A percentile compares a stretch with the other conserved stretches of the same genome.
Conservation (phyloP, 192 early-diverging fungal genomes). For the Coemansia sp. region DNA sequence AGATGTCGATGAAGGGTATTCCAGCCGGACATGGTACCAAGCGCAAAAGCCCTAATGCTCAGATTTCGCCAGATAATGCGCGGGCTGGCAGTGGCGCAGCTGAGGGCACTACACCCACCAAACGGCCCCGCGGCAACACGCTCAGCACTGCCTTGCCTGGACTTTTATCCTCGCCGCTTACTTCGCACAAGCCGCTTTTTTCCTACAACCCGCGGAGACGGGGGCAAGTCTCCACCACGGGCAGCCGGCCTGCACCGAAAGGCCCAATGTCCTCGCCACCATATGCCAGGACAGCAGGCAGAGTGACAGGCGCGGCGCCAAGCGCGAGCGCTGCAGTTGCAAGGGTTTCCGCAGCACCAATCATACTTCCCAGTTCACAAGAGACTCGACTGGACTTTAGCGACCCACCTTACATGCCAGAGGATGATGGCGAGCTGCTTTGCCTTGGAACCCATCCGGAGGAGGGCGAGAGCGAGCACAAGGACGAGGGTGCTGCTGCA, state of each 20-base stretch:
- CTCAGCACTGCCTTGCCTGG: slow-evolving; percentile 14
- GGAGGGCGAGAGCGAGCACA: slow-evolving; percentile 13
- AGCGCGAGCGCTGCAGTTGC: not conserved
- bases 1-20: not conserved
- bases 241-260: not conserved
- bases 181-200: slow-evolving; percentile 13
- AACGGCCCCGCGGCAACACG: slow-evolving; percentile 8
- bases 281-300: not conserved
- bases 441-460: slow-evolving; percentile 35
- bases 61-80: slow-evolving; percentile 1
- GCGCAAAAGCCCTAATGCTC: not conserved
- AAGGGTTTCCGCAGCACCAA: not conserved
- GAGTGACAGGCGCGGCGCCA: not conserved
- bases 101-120: slow-evolving; percentile 28
- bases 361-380: slow-evolving; percentile 32
- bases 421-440: slow-evolving; percentile 13
- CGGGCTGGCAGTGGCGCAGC: not conserved
- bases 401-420: slow-evolving; percentile 22
- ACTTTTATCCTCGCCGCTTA: slow-evolving; percentile 29
- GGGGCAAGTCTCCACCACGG: not conserved
- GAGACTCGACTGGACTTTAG: slow-evolving; percentile 50
- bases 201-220: slow-evolving; percentile 9
- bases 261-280: slow-evolving; percentile 9
- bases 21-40: slow-evolving; percentile 2
- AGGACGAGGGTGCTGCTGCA: not conserved